Conservation (phyloP, 2,329 filamentous ascomycete species). For the Colletotrichum tropicale region DNA sequence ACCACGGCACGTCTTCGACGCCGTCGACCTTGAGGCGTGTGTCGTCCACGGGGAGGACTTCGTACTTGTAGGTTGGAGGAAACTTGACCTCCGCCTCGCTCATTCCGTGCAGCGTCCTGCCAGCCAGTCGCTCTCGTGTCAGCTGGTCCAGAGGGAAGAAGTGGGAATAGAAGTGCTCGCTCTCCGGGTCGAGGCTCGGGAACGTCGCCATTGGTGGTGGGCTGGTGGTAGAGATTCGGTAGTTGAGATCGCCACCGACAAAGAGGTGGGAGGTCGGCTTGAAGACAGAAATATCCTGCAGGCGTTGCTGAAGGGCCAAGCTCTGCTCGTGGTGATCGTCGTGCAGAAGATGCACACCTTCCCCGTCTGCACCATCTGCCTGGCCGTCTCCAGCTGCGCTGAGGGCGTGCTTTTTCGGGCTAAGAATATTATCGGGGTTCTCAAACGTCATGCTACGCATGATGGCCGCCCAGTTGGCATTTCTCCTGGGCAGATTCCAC, state of each 20-base stretch:
- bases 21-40: constrained; percentile 23
- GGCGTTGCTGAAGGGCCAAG: constrained; percentile 41
- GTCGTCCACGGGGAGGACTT: constrained; percentile 42
- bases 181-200: constrained; percentile 63
- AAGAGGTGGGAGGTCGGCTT: constrained; percentile 79
- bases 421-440: constrained; percentile 49
- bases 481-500: constrained; percentile 74
- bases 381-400: constrained; percentile 15
- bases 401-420: constrained; percentile 6
- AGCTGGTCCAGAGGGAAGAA: constrained; percentile 83
- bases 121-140: constrained; percentile 69
- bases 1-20: constrained; percentile 56
- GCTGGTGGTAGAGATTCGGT: constrained; percentile 75
- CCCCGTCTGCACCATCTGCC: constrained; percentile 30
- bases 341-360: constrained; percentile 33
- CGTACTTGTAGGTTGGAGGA: constrained; percentile 94
- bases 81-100: constrained; percentile 77
- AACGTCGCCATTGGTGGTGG: constrained; percentile 67
- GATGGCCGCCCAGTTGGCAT: constrained; percentile 87
- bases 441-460: constrained; percentile 81
- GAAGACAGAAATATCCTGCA: constrained; percentile 72
- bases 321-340: constrained; percentile 38
- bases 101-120: constrained; percentile 78
- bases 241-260: constrained; percentile 92
- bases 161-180: constrained; percentile 64